A percentile compares a stretch with the other conserved stretches of the same genome.
phyloP scores from a whole-genome alignment of 441 rosid species.

The Gossypium davidsonii region DNA sequence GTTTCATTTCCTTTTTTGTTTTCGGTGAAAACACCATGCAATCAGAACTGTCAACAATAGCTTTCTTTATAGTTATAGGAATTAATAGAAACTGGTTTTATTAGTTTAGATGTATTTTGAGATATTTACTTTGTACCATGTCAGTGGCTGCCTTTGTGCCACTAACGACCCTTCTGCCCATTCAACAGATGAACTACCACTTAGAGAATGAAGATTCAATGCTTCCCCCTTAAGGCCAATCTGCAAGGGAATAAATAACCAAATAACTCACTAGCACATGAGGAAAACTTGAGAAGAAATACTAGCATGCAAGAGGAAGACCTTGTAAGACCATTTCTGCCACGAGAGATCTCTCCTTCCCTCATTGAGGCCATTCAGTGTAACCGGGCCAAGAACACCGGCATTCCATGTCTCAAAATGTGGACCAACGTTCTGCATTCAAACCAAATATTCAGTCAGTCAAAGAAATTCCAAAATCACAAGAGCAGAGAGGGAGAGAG shows the following conservation, averaged over 20 bases:
- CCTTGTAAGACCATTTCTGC: constrained; percentile 98
- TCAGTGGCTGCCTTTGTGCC: constrained; percentile 71
- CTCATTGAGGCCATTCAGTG: constrained; percentile 58
- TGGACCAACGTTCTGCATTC: constrained; percentile 82
- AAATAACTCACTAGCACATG: constrained; percentile 5
- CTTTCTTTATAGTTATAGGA: neutral
- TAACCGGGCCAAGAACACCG: constrained; percentile 89
- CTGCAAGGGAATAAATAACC: constrained; percentile 31
- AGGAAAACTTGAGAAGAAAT: neutral
- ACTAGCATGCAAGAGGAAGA: neutral
- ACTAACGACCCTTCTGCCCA: constrained; percentile 80
- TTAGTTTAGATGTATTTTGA: neutral
- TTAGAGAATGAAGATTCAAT: constrained; percentile 76
- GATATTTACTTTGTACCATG: constrained; percentile 78
- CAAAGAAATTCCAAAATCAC: too few species aligned
- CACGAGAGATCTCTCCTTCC: constrained; percentile 84
- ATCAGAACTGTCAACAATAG: neutral
- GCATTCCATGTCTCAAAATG: constrained; percentile 97
- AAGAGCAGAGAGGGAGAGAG: too few species aligned
- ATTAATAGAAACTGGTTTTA: too few species aligned
- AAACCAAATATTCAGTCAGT: neutral
- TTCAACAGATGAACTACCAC: constrained; percentile 80
- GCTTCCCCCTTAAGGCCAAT: constrained; percentile 88
- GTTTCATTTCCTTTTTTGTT: neutral
- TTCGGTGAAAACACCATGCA: neutral